phyloP scores from a whole-genome alignment of 148 eudicot species.

The Chenopodium berlandieri region DNA sequence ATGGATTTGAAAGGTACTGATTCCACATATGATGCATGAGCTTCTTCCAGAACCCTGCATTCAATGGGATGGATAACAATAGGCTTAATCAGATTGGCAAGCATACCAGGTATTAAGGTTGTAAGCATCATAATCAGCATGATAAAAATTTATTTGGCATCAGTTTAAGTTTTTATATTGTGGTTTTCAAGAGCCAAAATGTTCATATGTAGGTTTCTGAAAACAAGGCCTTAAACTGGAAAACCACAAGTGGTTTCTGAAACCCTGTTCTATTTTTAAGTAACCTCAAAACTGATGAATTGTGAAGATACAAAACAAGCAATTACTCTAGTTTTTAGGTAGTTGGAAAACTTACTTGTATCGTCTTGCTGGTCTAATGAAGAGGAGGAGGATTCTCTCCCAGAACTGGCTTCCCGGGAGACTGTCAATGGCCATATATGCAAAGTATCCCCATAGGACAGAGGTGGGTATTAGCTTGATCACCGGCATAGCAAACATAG shows the following conservation, averaged over 20 bases:
- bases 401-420: slow-evolving; percentile 89
- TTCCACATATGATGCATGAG: slow-evolving; percentile 71
- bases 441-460: slow-evolving; percentile 89
- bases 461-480: slow-evolving; percentile 80
- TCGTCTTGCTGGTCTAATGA: slow-evolving; percentile 60
- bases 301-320: background rate
- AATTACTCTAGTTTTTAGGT: background rate
- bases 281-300: background rate
- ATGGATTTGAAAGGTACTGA: slow-evolving; percentile 66
- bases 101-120: background rate
- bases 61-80: slow-evolving; percentile 1
- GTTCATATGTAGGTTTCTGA: background rate
- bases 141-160: no score
- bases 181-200: background rate
- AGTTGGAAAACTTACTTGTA: slow-evolving; percentile 52
- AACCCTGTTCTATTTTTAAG: background rate
- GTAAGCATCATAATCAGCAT: background rate
- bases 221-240: background rate
- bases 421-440: slow-evolving; percentile 85
- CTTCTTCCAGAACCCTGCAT: slow-evolving; percentile 61
- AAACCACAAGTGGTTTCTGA: background rate
- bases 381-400: slow-evolving; percentile 70
- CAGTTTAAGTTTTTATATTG: background rate
- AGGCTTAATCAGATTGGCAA: background rate
- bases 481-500: slow-evolving; percentile 62